phyloP scores from a whole-genome alignment of 768 basidiomycete genomes.

The Hericium coralloides region DNA sequence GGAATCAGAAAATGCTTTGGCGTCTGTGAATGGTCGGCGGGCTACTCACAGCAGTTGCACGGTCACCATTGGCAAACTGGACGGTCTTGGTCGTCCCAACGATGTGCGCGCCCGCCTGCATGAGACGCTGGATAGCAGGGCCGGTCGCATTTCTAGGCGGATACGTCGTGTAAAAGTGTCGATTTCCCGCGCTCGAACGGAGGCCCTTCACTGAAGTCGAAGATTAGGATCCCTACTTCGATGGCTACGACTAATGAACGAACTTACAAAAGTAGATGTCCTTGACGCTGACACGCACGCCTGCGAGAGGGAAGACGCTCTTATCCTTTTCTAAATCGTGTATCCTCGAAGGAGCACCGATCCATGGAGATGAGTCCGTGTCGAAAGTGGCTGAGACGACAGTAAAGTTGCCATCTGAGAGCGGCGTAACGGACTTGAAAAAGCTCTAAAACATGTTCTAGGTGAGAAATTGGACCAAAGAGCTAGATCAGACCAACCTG shows the following conservation, averaged over 20 bases:
- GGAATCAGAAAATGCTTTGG: neutral
- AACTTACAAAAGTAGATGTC: neutral
- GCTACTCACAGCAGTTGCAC: neutral
- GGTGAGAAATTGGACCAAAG: neutral
- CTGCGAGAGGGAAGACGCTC: neutral
- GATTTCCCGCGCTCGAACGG: neutral
- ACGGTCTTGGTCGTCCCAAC: neutral
- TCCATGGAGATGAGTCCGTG: neutral
- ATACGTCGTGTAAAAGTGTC: neutral
- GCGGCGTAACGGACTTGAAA: neutral
- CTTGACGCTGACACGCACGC: neutral
- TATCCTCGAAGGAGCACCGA: neutral
- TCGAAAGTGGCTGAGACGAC: neutral
- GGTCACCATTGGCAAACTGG: neutral
- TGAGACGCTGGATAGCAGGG: neutral
- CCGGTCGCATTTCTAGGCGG: neutral
- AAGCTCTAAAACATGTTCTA: neutral
- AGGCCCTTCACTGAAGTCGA: neutral
- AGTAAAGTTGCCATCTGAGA: neutral
- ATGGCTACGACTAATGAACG: neutral
- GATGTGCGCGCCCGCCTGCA: neutral
- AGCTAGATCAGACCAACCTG: neutral
- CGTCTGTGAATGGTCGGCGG: no score
- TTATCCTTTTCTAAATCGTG: neutral
- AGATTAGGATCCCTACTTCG: neutral